Evolutionary conservation across 2,329 filamentous ascomycete genomes (phyloP).

Genomic region (Colletotrichum scovillei): DNA sequence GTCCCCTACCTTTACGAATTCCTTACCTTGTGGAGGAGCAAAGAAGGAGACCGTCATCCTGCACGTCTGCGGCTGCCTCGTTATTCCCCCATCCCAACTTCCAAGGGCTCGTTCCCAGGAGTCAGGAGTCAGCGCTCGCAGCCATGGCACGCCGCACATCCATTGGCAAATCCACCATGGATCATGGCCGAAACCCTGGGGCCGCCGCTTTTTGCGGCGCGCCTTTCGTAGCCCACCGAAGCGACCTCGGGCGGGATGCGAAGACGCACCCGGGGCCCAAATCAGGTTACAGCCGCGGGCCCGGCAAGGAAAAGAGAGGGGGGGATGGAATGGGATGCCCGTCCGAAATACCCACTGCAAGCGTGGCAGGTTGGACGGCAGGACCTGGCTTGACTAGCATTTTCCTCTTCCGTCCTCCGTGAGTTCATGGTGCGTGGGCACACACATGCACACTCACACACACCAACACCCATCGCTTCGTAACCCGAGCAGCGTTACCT

Average conservation of each 20-base stretch:
- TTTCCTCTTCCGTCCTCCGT: not conserved
- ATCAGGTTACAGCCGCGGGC: constrained; percentile 29
- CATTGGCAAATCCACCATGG: not conserved
- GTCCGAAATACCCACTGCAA: constrained; percentile 24
- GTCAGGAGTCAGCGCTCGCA: not conserved
- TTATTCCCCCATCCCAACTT: not conserved
- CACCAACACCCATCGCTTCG: not conserved
- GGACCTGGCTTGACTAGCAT: constrained; percentile 13
- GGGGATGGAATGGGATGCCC: not conserved
- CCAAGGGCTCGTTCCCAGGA: too few species aligned
- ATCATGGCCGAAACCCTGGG: not conserved
- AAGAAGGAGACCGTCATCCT: not conserved
- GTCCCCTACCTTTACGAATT: not conserved
- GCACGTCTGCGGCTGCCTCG: constrained; percentile 3
- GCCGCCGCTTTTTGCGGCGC: not conserved
- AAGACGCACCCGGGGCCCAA: constrained; percentile 24
- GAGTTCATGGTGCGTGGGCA: not conserved
- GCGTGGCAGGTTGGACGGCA: constrained; percentile 27
- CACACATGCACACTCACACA: not conserved
- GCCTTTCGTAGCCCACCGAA: not conserved
- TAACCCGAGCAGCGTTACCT: not conserved
- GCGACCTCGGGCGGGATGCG: constrained; percentile 20
- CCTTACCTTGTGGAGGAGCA: not conserved
- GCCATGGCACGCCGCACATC: not conserved
- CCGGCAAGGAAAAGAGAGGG: constrained; percentile 13